A percentile compares a stretch with the other conserved stretches of the same genome.
These are phyloP conservation scores for Sphaceloma murrayae DNA, from an alignment of 2,329 filamentous ascomycete species.

Conservation along the genomic window DNA sequence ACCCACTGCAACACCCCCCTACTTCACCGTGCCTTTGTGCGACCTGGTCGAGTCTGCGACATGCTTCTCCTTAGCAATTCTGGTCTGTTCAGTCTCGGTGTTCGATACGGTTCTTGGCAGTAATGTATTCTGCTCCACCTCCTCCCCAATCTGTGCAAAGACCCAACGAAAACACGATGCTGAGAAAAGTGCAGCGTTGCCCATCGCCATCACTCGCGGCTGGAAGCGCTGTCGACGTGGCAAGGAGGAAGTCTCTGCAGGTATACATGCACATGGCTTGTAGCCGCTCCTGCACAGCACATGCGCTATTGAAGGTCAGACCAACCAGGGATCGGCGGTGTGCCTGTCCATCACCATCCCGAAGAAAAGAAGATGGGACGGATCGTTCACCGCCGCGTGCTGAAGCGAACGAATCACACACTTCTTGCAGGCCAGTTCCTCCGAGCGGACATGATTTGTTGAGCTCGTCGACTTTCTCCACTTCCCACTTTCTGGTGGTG, in stretches of 20 bases:
- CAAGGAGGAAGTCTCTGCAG: not conserved
- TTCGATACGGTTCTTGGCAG: too few relatives aligned
- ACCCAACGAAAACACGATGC: not conserved
- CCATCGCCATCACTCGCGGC: not conserved
- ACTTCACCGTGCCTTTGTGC: too few relatives aligned
- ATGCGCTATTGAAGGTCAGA: slow-evolving; percentile 4
- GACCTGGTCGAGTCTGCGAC: too few relatives aligned
- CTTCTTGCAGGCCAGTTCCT: slow-evolving; percentile 6
- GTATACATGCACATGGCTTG: slow-evolving; percentile 11
- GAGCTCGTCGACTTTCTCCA: slow-evolving; percentile 5
- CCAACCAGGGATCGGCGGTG: slow-evolving; percentile 14
- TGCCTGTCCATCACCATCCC: slow-evolving; percentile 11
- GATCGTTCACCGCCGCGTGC: not conserved
- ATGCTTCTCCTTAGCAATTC: too few relatives aligned
- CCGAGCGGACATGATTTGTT: slow-evolving; percentile 8
- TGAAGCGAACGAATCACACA: slow-evolving; percentile 11
- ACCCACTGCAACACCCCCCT: too few relatives aligned
- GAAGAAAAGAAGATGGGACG: not conserved
- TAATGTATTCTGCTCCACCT: too few relatives aligned
- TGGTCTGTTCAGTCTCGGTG: too few relatives aligned
- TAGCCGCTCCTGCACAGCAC: not conserved
- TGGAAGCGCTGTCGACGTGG: not conserved
- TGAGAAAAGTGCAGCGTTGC: not conserved
- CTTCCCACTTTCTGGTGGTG: slow-evolving; percentile 8
- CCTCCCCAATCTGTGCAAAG: too few relatives aligned